phyloP scores from a whole-genome alignment of 495 filamentous ascomycete genomes.

The Talaromyces thailandensis region DNA sequence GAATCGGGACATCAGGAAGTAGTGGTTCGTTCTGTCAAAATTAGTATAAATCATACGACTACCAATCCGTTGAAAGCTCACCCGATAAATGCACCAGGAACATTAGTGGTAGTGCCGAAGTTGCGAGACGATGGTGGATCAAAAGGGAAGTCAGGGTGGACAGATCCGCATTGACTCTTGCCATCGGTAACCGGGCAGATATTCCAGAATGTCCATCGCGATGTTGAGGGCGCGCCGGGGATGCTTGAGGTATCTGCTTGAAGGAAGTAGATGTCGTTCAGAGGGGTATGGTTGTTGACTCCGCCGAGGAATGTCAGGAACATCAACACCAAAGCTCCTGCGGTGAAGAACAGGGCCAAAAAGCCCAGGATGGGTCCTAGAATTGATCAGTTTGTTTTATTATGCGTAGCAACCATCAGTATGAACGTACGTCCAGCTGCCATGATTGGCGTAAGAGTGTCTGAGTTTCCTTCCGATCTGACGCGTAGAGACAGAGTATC shows the following conservation, averaged over 20 bases:
- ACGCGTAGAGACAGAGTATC: not conserved
- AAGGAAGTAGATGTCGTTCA: slow-evolving; percentile 74
- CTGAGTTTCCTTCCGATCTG: not conserved
- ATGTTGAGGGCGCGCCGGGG: slow-evolving; percentile 49
- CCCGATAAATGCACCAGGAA: slow-evolving; percentile 49
- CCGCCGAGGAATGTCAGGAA: slow-evolving; percentile 76
- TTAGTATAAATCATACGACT: not conserved
- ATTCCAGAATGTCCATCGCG: slow-evolving; percentile 86
- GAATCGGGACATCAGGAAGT: slow-evolving; percentile 59
- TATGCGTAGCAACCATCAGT: not conserved
- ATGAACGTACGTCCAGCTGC: slow-evolving; percentile 4
- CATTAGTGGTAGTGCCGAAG: slow-evolving; percentile 47
- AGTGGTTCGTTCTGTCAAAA: slow-evolving; percentile 40
- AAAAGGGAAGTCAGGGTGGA: slow-evolving; percentile 52
- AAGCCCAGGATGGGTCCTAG: slow-evolving; percentile 45
- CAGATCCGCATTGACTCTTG: slow-evolving; percentile 45
- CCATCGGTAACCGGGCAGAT: slow-evolving; percentile 51
- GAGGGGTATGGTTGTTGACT: slow-evolving; percentile 45
- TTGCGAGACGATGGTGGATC: slow-evolving; percentile 49
- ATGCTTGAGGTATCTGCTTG: slow-evolving; percentile 64
- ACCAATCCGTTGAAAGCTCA: slow-evolving; percentile 18
- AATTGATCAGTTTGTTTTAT: not conserved
- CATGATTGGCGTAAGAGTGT: not conserved
- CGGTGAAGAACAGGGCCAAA: slow-evolving; percentile 65
- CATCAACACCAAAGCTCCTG: slow-evolving; percentile 63